Evolutionary conservation across 352 stramenopile species (phyloP).

Genomic region (Globisporangium paddicum): DNA sequence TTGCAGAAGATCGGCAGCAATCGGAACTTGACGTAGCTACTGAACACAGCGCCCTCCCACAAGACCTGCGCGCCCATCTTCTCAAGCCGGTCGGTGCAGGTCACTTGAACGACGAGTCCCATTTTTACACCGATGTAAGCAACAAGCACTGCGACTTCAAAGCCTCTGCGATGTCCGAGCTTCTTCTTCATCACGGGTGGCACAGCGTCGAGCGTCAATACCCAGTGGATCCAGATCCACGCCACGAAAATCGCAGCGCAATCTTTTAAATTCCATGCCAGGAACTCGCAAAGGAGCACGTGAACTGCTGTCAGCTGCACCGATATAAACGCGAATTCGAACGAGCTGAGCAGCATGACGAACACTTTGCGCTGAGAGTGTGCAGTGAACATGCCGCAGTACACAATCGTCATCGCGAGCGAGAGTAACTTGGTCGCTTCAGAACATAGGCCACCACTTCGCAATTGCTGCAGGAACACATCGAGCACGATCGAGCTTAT

Average conservation of each 20-base stretch:
- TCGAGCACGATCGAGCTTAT: neutral
- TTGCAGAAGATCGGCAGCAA: conserved; percentile 23
- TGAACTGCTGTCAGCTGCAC: conserved; percentile 14
- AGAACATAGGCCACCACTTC: neutral
- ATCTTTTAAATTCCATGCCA: conserved; percentile 10
- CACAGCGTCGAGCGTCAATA: conserved; percentile 22
- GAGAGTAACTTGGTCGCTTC: neutral
- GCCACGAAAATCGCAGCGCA: neutral
- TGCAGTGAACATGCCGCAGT: neutral
- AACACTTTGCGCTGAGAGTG: conserved; percentile 14
- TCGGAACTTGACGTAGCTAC: conserved; percentile 7
- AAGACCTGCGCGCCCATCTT: conserved; percentile 4
- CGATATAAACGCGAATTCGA: conserved; percentile 33
- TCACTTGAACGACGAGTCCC: conserved; percentile 4
- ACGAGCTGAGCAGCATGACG: conserved; percentile 11
- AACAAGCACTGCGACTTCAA: conserved; percentile 6
- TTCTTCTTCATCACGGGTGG: conserved; percentile 14
- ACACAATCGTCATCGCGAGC: neutral
- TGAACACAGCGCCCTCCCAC: neutral
- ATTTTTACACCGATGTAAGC: neutral
- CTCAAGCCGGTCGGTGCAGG: conserved; percentile 9
- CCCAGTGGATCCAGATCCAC: conserved; percentile 24
- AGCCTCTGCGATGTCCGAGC: conserved; percentile 5
- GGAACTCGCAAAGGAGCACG: conserved; percentile 19
- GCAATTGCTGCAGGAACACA: neutral